A percentile compares a stretch with the other conserved stretches of the same genome.
Evolutionary conservation across 352 stramenopile genomes (phyloP).

Genomic region (Lagenidium sp.): DNA sequence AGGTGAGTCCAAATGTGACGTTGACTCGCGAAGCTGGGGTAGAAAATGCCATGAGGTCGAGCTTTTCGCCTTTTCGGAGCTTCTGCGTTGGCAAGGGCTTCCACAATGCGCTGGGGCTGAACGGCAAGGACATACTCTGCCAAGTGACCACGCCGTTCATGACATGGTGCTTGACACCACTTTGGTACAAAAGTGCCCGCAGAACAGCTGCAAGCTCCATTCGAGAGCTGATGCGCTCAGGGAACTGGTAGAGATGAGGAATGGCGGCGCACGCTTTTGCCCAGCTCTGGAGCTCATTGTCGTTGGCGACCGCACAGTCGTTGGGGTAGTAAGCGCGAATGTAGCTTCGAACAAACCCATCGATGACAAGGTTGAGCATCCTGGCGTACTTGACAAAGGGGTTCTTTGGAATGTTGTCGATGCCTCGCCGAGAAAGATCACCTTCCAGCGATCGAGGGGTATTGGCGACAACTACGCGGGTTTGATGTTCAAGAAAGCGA

Average conservation of each 20-base stretch:
- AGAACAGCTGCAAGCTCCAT: conserved; percentile 3
- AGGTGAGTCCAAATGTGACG: too few species aligned
- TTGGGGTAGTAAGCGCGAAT: conserved; percentile 23
- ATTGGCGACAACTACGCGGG: background rate
- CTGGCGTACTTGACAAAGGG: conserved; percentile 7
- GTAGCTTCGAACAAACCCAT: conserved; percentile 27
- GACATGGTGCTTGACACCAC: conserved; percentile 10
- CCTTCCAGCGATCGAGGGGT: conserved; percentile 1
- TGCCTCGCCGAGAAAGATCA: conserved; percentile 5
- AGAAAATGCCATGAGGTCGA: conserved; percentile 3
- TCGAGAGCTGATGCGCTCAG: conserved; percentile 1
- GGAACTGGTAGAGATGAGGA: conserved; percentile 6
- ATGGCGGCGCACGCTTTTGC: conserved; percentile 15
- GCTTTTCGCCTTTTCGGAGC: background rate
- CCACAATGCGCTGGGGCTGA: conserved; percentile 5
- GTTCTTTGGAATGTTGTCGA: conserved; percentile 9
- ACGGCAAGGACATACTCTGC: conserved; percentile 8
- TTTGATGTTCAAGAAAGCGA: conserved; percentile 15
- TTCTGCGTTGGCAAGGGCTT: conserved; percentile 10
- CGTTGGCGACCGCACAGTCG: conserved; percentile 11
- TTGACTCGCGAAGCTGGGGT: too few species aligned
- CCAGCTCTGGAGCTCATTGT: conserved; percentile 40
- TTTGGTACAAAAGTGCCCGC: conserved; percentile 8
- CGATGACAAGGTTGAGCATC: conserved; percentile 11
- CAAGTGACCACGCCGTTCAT: conserved; percentile 12